A percentile compares a stretch with the other conserved stretches of the same genome.
phyloP scores from a whole-genome alignment of 257 asterid species.

The Leptodermis oblonga region DNA sequence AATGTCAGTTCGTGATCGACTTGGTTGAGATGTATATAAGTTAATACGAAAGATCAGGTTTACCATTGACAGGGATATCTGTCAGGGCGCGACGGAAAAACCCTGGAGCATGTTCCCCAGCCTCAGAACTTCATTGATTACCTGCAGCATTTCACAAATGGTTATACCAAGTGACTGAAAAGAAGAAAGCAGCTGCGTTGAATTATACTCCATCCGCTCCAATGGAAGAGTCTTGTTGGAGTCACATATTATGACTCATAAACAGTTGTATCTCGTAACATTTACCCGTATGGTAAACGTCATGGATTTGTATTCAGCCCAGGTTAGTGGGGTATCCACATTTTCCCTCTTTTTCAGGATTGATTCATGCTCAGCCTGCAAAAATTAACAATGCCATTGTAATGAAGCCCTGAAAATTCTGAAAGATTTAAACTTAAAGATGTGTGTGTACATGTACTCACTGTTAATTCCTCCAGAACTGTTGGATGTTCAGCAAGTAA shows the following conservation, averaged over 20 bases:
- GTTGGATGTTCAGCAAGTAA: conserved; percentile 52
- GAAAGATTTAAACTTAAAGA: background rate
- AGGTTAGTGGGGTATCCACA: conserved; percentile 37
- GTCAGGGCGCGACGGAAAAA: conserved; percentile 65
- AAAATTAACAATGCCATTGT: background rate
- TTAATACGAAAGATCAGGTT: too few relatives aligned
- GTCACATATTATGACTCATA: too few relatives aligned
- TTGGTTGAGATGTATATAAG: too few relatives aligned
- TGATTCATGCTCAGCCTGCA: conserved; percentile 62
- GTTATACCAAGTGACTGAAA: too few relatives aligned
- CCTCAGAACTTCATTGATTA: conserved; percentile 67
- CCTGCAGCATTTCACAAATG: conserved; percentile 27
- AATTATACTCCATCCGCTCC: too few relatives aligned
- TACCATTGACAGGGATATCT: conserved; percentile 67
- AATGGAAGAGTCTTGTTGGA: too few relatives aligned
- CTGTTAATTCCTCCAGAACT: conserved; percentile 55
- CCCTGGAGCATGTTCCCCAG: conserved; percentile 77
- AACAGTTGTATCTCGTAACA: too few relatives aligned
- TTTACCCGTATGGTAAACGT: conserved; percentile 64
- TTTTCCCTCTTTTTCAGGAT: conserved; percentile 48
- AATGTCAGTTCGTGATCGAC: too few relatives aligned
- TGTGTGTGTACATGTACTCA: conserved; percentile 19
- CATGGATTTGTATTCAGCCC: conserved; percentile 76
- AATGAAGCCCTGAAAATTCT: background rate
- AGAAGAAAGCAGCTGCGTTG: too few relatives aligned